Conservation (phyloP, 2,329 filamentous ascomycete species). For the Aspergillus sp. region DNA sequence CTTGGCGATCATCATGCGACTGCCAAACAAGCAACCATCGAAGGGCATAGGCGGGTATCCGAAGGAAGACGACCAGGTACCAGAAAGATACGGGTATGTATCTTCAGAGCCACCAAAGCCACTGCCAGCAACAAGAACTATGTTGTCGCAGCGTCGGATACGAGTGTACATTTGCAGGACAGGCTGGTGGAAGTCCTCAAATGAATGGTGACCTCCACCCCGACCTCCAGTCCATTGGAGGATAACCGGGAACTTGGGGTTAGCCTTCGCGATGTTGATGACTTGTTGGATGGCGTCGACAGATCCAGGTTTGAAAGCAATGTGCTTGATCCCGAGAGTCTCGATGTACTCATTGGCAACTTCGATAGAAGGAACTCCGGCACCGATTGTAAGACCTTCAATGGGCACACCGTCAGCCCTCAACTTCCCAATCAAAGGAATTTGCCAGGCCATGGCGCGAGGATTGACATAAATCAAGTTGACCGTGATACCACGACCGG, state of each 20-base stretch:
- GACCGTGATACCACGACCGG: slow-evolving; percentile 82
- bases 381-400: slow-evolving; percentile 87
- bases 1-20: slow-evolving; percentile 91
- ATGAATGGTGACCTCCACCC: slow-evolving; percentile 90
- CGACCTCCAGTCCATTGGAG: slow-evolving; percentile 93
- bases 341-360: slow-evolving; percentile 91
- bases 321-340: slow-evolving; percentile 88
- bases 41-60: slow-evolving; percentile 92
- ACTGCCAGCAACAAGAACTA: slow-evolving; percentile 83
- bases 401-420: slow-evolving; percentile 85
- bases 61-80: slow-evolving; percentile 80
- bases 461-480: slow-evolving; percentile 93
- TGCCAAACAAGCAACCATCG: slow-evolving; percentile 86
- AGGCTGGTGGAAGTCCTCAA: slow-evolving; percentile 90
- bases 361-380: slow-evolving; percentile 88
- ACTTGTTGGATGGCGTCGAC: slow-evolving; percentile 83
- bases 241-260: slow-evolving; percentile 83
- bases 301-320: slow-evolving; percentile 89
- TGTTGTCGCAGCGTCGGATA: slow-evolving; percentile 80
- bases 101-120: slow-evolving; percentile 88
- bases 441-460: slow-evolving; percentile 88
- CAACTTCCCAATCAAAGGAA: slow-evolving; percentile 76
- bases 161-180: slow-evolving; percentile 88
- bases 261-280: slow-evolving; percentile 88
- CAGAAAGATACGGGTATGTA: slow-evolving; percentile 88